Evolutionary conservation across 352 stramenopile genomes (phyloP).

Genomic region (Pythium monospermum): DNA sequence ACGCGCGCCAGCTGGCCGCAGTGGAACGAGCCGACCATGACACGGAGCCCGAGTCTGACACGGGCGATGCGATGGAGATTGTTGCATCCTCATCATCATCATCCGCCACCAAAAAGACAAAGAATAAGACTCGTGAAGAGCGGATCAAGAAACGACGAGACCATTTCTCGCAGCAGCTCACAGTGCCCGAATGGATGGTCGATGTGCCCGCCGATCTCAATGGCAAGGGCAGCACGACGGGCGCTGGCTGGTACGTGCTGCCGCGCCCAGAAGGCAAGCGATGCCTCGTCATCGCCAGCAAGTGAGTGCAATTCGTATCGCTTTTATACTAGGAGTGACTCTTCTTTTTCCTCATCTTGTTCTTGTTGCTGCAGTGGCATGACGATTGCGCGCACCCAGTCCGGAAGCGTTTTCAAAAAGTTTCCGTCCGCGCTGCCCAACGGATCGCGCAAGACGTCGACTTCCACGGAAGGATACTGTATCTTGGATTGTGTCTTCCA

Average conservation of each 20-base stretch:
- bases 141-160: constrained; percentile 63
- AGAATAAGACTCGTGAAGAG: constrained; percentile 71
- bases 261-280: constrained; percentile 89
- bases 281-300: constrained; percentile 84
- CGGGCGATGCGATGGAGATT: constrained; percentile 25
- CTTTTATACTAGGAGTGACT: not conserved
- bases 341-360: not conserved
- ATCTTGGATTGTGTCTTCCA: constrained; percentile 92
- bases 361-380: constrained; percentile 65
- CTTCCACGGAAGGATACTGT: constrained; percentile 67
- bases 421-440: constrained; percentile 81
- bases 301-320: constrained; percentile 31
- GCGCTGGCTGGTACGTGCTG: constrained; percentile 88
- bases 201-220: constrained; percentile 83
- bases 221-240: constrained; percentile 54
- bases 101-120: constrained; percentile 15
- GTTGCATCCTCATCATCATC: constrained; percentile 2
- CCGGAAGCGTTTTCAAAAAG: constrained; percentile 77
- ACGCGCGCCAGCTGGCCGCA: constrained; percentile 56
- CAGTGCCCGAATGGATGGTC: constrained; percentile 89
- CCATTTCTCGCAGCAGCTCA: constrained; percentile 80
- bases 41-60: constrained; percentile 16
- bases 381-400: constrained; percentile 76
- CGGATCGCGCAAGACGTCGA: constrained; percentile 77
- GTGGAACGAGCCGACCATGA: constrained; percentile 29